Evolutionary conservation across 345 rosid genomes (phyloP), one percentile per base, ranked within the genome.

Genomic region (Pistacia atlantica): DNA sequence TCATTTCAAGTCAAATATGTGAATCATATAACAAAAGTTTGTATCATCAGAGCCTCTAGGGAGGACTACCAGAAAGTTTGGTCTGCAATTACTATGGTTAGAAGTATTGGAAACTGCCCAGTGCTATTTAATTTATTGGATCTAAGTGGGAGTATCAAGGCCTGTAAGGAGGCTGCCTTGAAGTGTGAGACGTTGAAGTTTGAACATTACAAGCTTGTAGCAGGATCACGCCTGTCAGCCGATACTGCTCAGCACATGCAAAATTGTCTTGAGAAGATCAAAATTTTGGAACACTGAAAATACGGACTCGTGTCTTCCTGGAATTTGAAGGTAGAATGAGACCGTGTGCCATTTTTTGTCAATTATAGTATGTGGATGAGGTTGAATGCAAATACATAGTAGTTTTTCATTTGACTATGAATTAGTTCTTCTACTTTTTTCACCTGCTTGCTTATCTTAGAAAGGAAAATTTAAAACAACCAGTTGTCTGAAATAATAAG

Each of bases 131-230:
- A 93, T 74, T 80, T 93, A 75, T 86, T 95, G 33, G 87, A 92
- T 77, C 77, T 90, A 20, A 90, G 90, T 62, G 93, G 95, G 66
- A 89, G 89, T 37, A 81, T 90, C 48, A 87, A 75, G 82, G 91
- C 95, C 31, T 90, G 97, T 80, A 93, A 76, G 84, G 84, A 69
- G 16, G 84, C 86, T 28, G 94, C 93, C 1, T 75, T 90, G 85
- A 90, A 90, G 85, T 93, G 92, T 63, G 99, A 92, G n/a, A 90
- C 84, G 37, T 74, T 77, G 48, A 93, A 93, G 73, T 93, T 93
- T 73, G 90, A 90, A 74, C 95, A 90, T 38, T 77, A 86, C 83
- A 90, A 83, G 81, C 89, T 90, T 38, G 72, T 68, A 4, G 80
- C 37, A 33, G 84, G 94, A 14, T 78, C 80, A 11, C 72, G 42